Conservation (phyloP, 257 asterid genomes). For the Solanum habrochaites region DNA sequence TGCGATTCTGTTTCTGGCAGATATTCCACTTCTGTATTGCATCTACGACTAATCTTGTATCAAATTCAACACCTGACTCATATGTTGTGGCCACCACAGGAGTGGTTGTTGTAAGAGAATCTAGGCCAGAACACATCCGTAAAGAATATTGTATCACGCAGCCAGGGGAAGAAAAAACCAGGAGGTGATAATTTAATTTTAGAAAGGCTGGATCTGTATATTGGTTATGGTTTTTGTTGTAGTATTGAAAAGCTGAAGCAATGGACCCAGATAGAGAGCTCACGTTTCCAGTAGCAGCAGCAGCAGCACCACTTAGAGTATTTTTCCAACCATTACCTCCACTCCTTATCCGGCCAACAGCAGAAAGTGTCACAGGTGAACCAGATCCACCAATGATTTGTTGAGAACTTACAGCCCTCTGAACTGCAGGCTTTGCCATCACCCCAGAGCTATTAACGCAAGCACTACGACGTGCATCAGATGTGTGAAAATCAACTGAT, state of each 20-base stretch:
- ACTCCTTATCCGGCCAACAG: constrained; percentile 56
- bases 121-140: constrained; percentile 39
- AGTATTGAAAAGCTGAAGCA: constrained; percentile 58
- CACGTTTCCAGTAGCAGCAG: constrained; percentile 61
- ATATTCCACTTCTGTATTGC: constrained; percentile 81
- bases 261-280: constrained; percentile 44
- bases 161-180: constrained; percentile 81
- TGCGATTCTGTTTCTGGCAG: constrained; percentile 49
- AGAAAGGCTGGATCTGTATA: constrained; percentile 20
- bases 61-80: constrained; percentile 33
- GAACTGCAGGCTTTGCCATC: constrained; percentile 18
- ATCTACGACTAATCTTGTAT: constrained; percentile 45
- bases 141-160: constrained; percentile 56
- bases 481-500: constrained; percentile 8
- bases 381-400: constrained; percentile 37
- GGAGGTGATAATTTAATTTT: constrained; percentile 41
- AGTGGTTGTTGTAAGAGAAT: constrained; percentile 17
- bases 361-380: constrained; percentile 31
- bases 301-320: constrained; percentile 76
- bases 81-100: constrained; percentile 16
- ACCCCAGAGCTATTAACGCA: constrained; percentile 16
- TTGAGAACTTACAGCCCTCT: constrained; percentile 27
- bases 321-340: constrained; percentile 58
- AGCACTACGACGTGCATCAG: constrained; percentile 20
- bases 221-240: constrained; percentile 26